phyloP scores from a whole-genome alignment of 2,329 filamentous ascomycete species.

The Akanthomyces uredinophilus region DNA sequence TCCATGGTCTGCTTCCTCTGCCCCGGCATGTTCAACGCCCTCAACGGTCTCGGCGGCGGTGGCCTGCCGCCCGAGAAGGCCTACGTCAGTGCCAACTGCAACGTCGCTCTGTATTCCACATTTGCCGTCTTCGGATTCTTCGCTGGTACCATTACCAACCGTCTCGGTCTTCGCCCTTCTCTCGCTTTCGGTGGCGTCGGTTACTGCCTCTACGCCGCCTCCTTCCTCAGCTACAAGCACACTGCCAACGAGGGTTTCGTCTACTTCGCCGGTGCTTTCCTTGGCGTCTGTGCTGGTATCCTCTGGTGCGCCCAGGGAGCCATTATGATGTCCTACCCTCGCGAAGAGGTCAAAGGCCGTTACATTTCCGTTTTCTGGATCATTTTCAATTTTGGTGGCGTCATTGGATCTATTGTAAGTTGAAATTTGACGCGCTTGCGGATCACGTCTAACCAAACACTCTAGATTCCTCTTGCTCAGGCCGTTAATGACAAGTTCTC shows the following conservation, averaged over 20 bases:
- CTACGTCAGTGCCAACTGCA: slow-evolving; percentile 37
- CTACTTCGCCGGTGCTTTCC: slow-evolving; percentile 69
- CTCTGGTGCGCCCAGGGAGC: slow-evolving; percentile 80
- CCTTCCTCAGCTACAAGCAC: slow-evolving; percentile 67
- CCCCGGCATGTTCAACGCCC: slow-evolving; percentile 68
- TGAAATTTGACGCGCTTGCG: not conserved
- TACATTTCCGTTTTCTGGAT: slow-evolving; percentile 93
- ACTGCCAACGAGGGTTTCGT: slow-evolving; percentile 63
- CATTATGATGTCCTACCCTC: slow-evolving; percentile 86
- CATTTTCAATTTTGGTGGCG: slow-evolving; percentile 88
- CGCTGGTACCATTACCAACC: slow-evolving; percentile 74
- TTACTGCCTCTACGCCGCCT: slow-evolving; percentile 69
- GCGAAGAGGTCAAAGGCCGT: slow-evolving; percentile 74
- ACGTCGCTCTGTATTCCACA: slow-evolving; percentile 65
- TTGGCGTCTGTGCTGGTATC: slow-evolving; percentile 73
- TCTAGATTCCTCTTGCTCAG: slow-evolving; percentile 64
- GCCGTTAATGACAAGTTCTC: slow-evolving; percentile 52
- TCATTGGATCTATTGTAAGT: slow-evolving; percentile 67
- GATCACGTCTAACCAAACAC: not conserved
- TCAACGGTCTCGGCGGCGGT: slow-evolving; percentile 60
- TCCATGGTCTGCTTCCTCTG: slow-evolving; percentile 53
- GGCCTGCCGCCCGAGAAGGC: slow-evolving; percentile 36
- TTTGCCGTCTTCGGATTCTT: slow-evolving; percentile 65
- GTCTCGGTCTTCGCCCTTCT: slow-evolving; percentile 63
- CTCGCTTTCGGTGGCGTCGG: slow-evolving; percentile 69